Evolutionary conservation across 345 rosid species (phyloP).

Genomic region (Reutealis trisperma): DNA sequence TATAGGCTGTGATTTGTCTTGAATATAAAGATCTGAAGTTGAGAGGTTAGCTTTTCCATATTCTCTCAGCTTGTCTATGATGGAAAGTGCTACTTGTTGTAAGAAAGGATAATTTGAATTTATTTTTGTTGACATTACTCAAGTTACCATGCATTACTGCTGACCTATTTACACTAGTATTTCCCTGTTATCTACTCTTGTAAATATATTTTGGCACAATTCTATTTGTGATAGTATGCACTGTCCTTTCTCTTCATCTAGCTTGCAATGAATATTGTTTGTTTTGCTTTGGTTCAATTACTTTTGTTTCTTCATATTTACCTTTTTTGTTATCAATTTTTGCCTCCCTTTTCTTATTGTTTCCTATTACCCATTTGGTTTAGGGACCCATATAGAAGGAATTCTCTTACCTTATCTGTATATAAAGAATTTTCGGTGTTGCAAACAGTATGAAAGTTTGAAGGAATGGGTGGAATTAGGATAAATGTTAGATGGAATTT

Average conservation of each 20-base stretch:
- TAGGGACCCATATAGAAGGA: too few relatives aligned
- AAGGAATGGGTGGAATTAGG: not conserved
- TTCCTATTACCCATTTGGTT: too few relatives aligned
- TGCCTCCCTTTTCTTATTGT: too few relatives aligned
- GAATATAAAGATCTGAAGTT: not conserved
- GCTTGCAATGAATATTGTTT: not conserved
- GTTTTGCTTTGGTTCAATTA: not conserved
- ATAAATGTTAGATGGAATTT: not conserved
- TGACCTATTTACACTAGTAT: slow-evolving; percentile 4
- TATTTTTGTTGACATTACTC: not conserved
- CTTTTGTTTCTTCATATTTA: too few relatives aligned
- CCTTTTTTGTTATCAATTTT: not conserved
- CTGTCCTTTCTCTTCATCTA: not conserved
- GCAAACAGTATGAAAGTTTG: not conserved
- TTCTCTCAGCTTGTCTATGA: not conserved
- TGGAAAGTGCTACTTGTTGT: not conserved
- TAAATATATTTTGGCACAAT: not conserved
- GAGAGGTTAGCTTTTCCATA: slow-evolving; percentile 15
- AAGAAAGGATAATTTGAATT: not conserved
- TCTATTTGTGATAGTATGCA: not conserved
- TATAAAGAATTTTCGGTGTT: not conserved
- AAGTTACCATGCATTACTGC: not conserved
- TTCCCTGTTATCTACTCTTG: not conserved
- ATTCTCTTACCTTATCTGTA: too few relatives aligned
- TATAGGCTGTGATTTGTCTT: not conserved